Evolutionary conservation across 2,329 filamentous ascomycete species (phyloP), one percentile per base, ranked within the genome.

Genomic region (Aspergillus tubingensis): DNA sequence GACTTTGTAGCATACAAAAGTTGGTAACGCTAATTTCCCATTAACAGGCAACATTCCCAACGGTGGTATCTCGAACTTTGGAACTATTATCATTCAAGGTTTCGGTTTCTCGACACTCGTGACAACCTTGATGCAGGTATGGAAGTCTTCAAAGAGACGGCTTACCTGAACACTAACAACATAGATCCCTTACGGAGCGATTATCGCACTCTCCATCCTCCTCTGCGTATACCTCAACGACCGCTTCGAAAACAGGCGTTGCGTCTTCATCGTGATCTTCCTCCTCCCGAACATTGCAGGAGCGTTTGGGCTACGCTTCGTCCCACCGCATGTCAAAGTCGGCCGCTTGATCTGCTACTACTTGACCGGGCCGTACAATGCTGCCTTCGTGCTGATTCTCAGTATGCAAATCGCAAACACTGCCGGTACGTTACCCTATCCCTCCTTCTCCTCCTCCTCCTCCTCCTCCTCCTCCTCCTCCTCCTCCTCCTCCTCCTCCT

Each of bases 271-370:
- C 38, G 73, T 84, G 2, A 65, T 85, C 1, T 87, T 86, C 66
- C 80, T 87, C 62, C 67, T 83, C n/a, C 85, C 84, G 1, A 87
- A 86, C 41, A 82, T 88, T 61, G 81, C 81, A 2, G 86, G 85
- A 0, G 80, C 84, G 0, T 82, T 88, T 30, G 85, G 86, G 0
- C 80, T 88, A 52, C 76, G 84, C 10, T 84, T 85, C 55, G 81
- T 87, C 0, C 79, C 82, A 0, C 56, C 70, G 0, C 70, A 83
- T 57, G 81, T 82, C 25, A 79, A 82, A 49, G 78, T 84, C 2
- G 85, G 82, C 1, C 76, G 86, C 0, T 70, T 87, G 59, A 82
- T 86, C 47, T 87, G 84, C 73, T 88, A 85, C 66, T 83, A 84
- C 61, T 71, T 85, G 1, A 83, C 83, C 0, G 83, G 83, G 0